phyloP scores from a whole-genome alignment of 2,329 filamentous ascomycete species.

The Fusarium veterinarium region DNA sequence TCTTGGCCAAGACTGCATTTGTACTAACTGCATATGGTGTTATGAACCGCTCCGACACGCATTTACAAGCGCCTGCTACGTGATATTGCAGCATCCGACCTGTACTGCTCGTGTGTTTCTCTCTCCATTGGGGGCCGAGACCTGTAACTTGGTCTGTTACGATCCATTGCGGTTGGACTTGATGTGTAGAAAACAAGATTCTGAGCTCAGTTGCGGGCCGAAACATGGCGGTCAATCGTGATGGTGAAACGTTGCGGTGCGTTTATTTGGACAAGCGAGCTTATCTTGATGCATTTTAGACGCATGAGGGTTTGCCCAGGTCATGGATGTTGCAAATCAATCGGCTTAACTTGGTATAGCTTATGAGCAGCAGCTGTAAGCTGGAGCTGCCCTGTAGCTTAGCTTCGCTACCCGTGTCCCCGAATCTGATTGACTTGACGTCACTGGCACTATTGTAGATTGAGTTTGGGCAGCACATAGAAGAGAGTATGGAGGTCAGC shows the following conservation, averaged over 20 bases:
- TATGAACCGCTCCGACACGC: constrained; percentile 15
- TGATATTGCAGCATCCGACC: background rate
- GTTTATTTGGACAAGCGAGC: background rate
- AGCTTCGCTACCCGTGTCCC: background rate
- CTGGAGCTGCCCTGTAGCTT: background rate
- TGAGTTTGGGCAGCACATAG: background rate
- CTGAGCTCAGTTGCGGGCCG: background rate
- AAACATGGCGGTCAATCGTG: background rate
- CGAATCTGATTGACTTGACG: constrained; percentile 20
- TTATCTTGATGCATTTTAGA: background rate
- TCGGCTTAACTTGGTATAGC: background rate
- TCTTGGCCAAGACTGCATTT: background rate
- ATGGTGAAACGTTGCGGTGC: background rate
- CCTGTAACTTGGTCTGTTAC: background rate
- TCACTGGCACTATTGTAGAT: constrained; percentile 19
- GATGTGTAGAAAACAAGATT: constrained; percentile 13
- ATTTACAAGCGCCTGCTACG: background rate
- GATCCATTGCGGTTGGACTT: background rate
- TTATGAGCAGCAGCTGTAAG: background rate
- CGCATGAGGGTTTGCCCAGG: background rate
- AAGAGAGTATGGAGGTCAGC: background rate
- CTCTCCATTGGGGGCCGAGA: constrained; percentile 14
- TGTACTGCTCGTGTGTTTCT: background rate
- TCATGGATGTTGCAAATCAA: background rate
- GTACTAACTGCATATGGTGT: constrained; percentile 17